Conservation (phyloP, 805 yeast species). For the Zygosaccharomyces bailii region DNA sequence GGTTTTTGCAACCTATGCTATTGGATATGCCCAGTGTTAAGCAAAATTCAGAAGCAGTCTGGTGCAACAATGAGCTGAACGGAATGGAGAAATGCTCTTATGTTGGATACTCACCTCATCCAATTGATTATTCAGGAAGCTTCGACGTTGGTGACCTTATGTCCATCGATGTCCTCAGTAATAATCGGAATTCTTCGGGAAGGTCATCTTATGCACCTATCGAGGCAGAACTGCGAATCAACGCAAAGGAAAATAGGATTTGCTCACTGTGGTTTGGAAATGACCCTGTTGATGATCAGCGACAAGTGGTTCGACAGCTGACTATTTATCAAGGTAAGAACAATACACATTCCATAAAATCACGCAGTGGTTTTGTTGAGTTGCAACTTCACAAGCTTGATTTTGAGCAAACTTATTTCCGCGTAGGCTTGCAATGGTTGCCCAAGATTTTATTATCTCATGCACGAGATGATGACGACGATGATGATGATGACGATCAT, state of each 20-base stretch:
- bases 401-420: conserved; percentile 53
- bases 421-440: conserved; percentile 71
- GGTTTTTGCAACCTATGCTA: conserved; percentile 44
- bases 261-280: conserved; percentile 62
- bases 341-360: conserved; percentile 46
- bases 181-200: conserved; percentile 43
- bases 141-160: conserved; percentile 42
- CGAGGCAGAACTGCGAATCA: conserved; percentile 57
- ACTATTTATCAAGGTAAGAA: conserved; percentile 44
- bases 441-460: conserved; percentile 49
- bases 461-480: conserved; percentile 17
- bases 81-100: conserved; percentile 56
- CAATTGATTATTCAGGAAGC: conserved; percentile 38
- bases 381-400: conserved; percentile 61
- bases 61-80: conserved; percentile 39
- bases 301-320: conserved; percentile 52
- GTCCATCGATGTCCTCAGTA: conserved; percentile 47
- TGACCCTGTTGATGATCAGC: conserved; percentile 44
- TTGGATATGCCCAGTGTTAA: conserved; percentile 65
- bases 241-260: conserved; percentile 57
- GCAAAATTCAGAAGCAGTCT: conserved; percentile 25
- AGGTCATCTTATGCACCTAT: conserved; percentile 61
- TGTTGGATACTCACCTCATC: conserved; percentile 47
- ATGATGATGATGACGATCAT: conserved; percentile 31
- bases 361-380: conserved; percentile 59